Conservation (phyloP, 176 grass and related monocot species). For the Triticum turgidum region DNA sequence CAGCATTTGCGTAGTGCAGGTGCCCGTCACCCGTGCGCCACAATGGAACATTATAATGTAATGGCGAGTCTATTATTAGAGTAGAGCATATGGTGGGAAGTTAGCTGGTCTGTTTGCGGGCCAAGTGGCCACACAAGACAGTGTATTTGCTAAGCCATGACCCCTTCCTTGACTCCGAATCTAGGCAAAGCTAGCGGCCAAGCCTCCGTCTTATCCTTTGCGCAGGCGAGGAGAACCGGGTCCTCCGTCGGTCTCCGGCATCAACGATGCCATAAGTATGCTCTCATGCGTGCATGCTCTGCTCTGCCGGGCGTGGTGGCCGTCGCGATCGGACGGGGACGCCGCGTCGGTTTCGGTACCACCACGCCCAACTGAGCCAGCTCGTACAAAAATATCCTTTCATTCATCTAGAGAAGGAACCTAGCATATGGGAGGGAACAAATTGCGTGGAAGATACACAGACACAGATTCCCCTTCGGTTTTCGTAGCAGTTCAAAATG, state of each 20-base stretch:
- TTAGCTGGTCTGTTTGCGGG: background rate
- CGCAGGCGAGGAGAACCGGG: background rate
- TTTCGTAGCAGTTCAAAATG: background rate
- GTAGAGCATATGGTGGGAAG: background rate
- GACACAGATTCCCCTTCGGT: too few relatives aligned
- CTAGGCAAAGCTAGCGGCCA: background rate
- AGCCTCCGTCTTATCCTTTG: background rate
- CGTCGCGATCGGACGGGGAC: background rate
- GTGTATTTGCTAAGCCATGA: background rate
- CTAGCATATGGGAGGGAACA: background rate
- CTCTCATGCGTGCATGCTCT: background rate
- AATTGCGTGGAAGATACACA: background rate
- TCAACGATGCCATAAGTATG: background rate
- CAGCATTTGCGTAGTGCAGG: background rate
- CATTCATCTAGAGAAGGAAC: background rate
- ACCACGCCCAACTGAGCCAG: background rate
- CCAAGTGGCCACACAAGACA: background rate
- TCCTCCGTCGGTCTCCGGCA: background rate
- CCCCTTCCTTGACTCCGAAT: slow-evolving; percentile 14
- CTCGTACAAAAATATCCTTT: background rate
- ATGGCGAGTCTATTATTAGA: background rate
- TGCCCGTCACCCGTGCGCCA: background rate
- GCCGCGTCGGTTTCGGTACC: background rate
- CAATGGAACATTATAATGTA: slow-evolving; percentile 1
- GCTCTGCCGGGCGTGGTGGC: background rate